These are phyloP conservation scores for Gossypium davidsonii DNA, from an alignment of 441 rosid genomes.

Conservation along the genomic window DNA sequence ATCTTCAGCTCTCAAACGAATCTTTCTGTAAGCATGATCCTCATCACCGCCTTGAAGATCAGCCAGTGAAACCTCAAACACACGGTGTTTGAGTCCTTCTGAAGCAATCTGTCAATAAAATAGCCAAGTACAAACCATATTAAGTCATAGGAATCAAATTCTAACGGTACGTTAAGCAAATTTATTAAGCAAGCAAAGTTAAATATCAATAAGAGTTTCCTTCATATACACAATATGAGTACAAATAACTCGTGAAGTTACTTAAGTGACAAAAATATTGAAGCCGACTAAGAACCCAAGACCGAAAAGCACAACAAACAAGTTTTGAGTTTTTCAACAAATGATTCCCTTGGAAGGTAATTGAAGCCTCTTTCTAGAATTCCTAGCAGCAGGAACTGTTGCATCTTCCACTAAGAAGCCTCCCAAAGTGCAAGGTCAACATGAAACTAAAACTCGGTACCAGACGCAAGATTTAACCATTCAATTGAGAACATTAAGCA, in stretches of 20 bases:
- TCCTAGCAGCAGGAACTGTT: neutral
- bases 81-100: conserved; percentile 84
- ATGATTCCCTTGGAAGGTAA: neutral
- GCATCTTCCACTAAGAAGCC: neutral
- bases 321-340: neutral
- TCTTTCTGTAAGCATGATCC: conserved; percentile 79
- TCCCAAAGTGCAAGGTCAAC: too few relatives aligned
- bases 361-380: neutral
- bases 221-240: neutral
- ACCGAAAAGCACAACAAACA: neutral
- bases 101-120: conserved; percentile 67
- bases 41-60: conserved; percentile 81
- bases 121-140: neutral
- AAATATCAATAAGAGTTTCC: neutral
- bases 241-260: neutral
- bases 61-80: conserved; percentile 77
- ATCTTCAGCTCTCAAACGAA: conserved; percentile 83
- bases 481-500: neutral
- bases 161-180: neutral
- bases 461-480: neutral
- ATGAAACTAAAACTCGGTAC: neutral
- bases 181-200: neutral
- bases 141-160: neutral
- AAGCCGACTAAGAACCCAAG: neutral
- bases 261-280: neutral